phyloP scores from a whole-genome alignment of 176 grass and related monocot genomes.

The Alopecurus myosuroides region DNA sequence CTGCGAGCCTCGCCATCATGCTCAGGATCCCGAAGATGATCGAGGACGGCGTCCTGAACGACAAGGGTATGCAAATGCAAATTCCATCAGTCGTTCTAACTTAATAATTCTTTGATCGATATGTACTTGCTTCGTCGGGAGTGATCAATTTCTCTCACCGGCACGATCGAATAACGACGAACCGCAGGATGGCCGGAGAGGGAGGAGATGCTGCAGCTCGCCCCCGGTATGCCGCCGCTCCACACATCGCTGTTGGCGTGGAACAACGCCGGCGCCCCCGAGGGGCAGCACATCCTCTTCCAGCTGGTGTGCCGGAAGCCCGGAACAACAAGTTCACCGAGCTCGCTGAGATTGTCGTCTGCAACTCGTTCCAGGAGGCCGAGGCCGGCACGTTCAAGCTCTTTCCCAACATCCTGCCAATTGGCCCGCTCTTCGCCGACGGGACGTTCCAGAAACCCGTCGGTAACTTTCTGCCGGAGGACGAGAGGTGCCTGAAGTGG shows the following conservation, averaged over 20 bases:
- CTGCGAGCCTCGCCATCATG: conserved; percentile 27
- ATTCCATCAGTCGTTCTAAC: not conserved
- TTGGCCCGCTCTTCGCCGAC: conserved; percentile 44
- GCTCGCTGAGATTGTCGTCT: conserved; percentile 32
- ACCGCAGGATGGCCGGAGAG: conserved; percentile 28
- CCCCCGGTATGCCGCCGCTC: conserved; percentile 24
- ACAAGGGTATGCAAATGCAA: conserved; percentile 29
- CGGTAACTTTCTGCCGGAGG: conserved; percentile 30
- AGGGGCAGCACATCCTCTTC: conserved; percentile 17
- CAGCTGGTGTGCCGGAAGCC: conserved; percentile 11
- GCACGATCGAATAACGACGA: too few relatives aligned
- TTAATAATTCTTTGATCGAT: not conserved
- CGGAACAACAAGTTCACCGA: not conserved
- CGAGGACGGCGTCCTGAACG: conserved; percentile 38
- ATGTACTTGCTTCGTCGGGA: not conserved
- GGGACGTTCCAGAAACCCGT: not conserved
- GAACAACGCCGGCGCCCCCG: not conserved
- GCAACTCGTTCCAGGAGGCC: conserved; percentile 58
- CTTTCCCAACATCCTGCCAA: conserved; percentile 25
- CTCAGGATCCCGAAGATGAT: conserved; percentile 51
- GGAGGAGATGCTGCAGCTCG: conserved; percentile 7
- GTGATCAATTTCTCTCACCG: not conserved
- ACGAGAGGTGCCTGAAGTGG: conserved; percentile 34
- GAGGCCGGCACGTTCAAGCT: conserved; percentile 30
- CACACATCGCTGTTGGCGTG: conserved; percentile 17